phyloP scores from a whole-genome alignment of 345 rosid species.

The Syzygium jambos region DNA sequence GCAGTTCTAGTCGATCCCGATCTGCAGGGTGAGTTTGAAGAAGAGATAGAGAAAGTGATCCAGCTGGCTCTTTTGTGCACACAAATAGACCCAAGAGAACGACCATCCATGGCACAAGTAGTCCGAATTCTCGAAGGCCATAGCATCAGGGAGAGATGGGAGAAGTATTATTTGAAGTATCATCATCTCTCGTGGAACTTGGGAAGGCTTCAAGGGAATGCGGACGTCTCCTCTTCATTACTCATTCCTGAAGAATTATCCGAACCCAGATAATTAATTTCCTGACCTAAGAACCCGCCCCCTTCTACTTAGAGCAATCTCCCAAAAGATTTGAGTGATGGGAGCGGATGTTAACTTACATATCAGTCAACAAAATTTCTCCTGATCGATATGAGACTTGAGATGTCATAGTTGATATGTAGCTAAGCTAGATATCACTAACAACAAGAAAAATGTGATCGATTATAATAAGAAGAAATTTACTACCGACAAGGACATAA shows the following conservation, averaged over 20 bases:
- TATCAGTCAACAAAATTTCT: too few relatives aligned
- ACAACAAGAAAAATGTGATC: neutral
- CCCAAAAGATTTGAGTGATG: too few relatives aligned
- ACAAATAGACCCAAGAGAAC: neutral
- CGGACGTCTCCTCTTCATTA: too few relatives aligned
- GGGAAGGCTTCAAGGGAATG: too few relatives aligned
- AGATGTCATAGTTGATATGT: neutral
- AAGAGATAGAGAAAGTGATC: neutral
- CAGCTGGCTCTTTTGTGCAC: conserved; percentile 3
- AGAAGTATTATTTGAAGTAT: neutral
- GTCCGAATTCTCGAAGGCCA: neutral
- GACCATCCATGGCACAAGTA: neutral
- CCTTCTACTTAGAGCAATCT: too few relatives aligned
- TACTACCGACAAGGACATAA: neutral
- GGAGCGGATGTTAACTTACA: too few relatives aligned
- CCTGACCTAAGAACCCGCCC: too few relatives aligned
- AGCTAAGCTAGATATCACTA: neutral
- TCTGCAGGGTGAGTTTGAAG: neutral
- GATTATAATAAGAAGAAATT: neutral
- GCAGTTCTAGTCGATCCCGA: neutral
- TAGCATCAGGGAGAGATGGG: neutral
- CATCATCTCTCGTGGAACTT: too few relatives aligned
- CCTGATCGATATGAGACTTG: too few relatives aligned
- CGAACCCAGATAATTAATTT: neutral
- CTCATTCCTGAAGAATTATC: neutral